A percentile compares a stretch with the other conserved stretches of the same genome.
phyloP scores from a whole-genome alignment of 352 stramenopile genomes.

The Discostella stelligera region DNA sequence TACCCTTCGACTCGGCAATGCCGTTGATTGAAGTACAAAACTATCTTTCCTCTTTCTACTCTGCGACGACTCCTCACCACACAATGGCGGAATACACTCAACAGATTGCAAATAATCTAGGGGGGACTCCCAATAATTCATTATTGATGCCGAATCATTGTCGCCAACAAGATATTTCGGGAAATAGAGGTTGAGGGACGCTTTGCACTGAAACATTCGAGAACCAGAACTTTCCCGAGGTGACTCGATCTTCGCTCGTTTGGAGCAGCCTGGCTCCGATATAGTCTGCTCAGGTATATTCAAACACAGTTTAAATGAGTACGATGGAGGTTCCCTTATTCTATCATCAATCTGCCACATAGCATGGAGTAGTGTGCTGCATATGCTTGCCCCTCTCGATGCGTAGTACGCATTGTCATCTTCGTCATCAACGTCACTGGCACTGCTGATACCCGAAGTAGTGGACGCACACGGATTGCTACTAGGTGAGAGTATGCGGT shows the following conservation, averaged over 20 bases:
- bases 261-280: constrained; percentile 4
- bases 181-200: constrained; percentile 47
- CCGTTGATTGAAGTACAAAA: constrained; percentile 31
- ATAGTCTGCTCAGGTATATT: constrained; percentile 12
- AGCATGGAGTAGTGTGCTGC: constrained; percentile 67
- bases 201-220: constrained; percentile 44
- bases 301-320: constrained; percentile 50
- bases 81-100: constrained; percentile 1
- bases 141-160: constrained; percentile 27
- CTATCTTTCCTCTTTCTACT: constrained; percentile 48
- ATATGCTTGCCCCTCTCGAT: constrained; percentile 66
- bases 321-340: constrained; percentile 67
- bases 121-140: constrained; percentile 50
- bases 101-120: constrained; percentile 43
- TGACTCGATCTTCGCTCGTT: constrained; percentile 19
- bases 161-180: constrained; percentile 25
- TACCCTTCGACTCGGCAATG: constrained; percentile 14
- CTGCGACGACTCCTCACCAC: constrained; percentile 11
- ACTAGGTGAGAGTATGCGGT: constrained; percentile 18
- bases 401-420: constrained; percentile 71
- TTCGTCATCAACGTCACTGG: constrained; percentile 60
- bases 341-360: constrained; percentile 78
- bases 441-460: constrained; percentile 44
- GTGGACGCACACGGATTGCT: constrained; percentile 60
- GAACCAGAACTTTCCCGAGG: constrained; percentile 4